These are phyloP conservation scores for Eimeria acervulina DNA, from an alignment of 169 alveolate genomes.

Conservation along the genomic window DNA sequence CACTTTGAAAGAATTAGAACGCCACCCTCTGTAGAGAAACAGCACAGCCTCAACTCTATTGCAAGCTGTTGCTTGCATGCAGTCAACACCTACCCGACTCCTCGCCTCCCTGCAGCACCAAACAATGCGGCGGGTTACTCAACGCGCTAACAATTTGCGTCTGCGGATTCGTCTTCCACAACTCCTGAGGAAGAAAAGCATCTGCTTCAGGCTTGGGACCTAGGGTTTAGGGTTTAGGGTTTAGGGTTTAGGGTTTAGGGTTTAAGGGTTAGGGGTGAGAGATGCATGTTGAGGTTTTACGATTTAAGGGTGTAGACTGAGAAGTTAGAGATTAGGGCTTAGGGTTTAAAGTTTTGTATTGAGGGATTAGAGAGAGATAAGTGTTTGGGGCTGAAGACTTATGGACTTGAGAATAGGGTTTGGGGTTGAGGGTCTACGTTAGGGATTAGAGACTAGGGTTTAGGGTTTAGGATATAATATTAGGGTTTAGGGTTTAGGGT, in stretches of 20 bases:
- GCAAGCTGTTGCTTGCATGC: neutral
- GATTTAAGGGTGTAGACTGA: neutral
- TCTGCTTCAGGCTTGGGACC: no score
- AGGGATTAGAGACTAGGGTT: no score
- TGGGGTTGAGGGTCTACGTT: no score
- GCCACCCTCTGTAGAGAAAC: constrained; percentile 78
- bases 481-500: no score
- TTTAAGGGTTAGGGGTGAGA: neutral
- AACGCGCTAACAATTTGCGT: constrained; percentile 86
- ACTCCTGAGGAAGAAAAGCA: constrained; percentile 70
- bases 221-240: neutral
- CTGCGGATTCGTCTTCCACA: constrained; percentile 86
- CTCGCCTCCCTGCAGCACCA: constrained; percentile 87
- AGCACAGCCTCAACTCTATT: no score
- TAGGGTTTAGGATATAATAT: no score
- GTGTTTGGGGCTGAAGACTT: no score
- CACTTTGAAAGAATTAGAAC: constrained; percentile 88
- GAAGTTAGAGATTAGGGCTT: neutral
- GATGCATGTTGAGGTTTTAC: no score
- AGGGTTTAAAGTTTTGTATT: no score
- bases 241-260: neutral
- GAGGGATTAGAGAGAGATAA: no score
- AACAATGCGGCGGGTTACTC: constrained; percentile 86
- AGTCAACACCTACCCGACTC: constrained; percentile 34
- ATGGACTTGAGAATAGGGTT: no score